Percentiles rank a stretch among this genome's conserved stretches.
phyloP scores from a whole-genome alignment of 2,329 filamentous ascomycete species.

The Thermoascus crustaceus region DNA sequence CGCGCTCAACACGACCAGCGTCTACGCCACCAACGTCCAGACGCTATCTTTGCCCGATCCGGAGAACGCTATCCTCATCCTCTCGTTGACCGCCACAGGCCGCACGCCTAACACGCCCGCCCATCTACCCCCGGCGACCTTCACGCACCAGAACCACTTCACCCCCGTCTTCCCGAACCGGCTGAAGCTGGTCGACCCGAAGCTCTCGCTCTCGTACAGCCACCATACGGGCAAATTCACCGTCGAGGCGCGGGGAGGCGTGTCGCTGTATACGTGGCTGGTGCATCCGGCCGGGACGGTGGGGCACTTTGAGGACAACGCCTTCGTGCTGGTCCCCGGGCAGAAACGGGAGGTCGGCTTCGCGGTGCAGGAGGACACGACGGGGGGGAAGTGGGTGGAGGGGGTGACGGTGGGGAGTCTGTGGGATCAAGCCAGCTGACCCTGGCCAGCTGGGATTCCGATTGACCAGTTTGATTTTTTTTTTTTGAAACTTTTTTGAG shows the following conservation, averaged over 20 bases:
- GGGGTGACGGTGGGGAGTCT: conserved; percentile 46
- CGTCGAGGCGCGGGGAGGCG: conserved; percentile 40
- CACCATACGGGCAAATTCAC: conserved; percentile 31
- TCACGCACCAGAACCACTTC: conserved; percentile 46
- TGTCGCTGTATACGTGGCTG: conserved; percentile 50
- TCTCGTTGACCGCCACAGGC: conserved; percentile 40
- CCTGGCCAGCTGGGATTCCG: no score
- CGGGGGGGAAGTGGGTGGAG: conserved; percentile 35
- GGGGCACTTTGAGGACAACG: conserved; percentile 47
- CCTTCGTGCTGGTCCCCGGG: conserved; percentile 42
- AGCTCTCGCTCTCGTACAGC: conserved; percentile 33
- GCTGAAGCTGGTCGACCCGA: conserved; percentile 43
- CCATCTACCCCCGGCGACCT: conserved; percentile 24
- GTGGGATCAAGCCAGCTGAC: conserved; percentile 44
- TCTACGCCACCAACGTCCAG: conserved; percentile 34
- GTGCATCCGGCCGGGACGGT: conserved; percentile 44
- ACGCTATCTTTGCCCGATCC: conserved; percentile 26
- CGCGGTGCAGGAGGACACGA: conserved; percentile 39
- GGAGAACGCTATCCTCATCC: conserved; percentile 35
- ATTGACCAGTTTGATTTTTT: no score
- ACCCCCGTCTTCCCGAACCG: conserved; percentile 40
- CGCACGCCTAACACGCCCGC: conserved; percentile 38
- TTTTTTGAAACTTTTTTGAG: no score
- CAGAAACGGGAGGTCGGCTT: conserved; percentile 40
- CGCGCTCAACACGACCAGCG: conserved; percentile 44